Base-by-base conservation (phyloP, 805 yeast species). In the Candida montana region DNA sequence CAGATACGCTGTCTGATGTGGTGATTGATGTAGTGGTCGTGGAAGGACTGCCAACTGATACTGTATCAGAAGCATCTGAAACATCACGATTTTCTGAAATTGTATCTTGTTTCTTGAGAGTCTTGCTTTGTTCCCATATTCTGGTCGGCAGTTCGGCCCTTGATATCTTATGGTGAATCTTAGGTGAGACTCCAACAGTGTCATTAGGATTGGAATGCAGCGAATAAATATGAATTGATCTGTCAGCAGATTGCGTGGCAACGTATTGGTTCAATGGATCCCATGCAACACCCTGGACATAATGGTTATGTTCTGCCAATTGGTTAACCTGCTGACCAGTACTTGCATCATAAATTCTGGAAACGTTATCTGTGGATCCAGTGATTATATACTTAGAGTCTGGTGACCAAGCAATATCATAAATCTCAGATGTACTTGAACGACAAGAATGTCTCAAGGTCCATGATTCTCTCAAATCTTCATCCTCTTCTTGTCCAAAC, bases 271-370 rank as follows among this genome's bases (percentile, higher is more conserved):
- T 79, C 40, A 68, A 58, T 7, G 99, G 99, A 59, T 93, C 99
- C 98, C 98, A 93, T 0, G 83, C 71, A 5, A 93, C 91, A 3
- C 99, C 99, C 62, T 93, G 99, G 3, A 93, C 95, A 53, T 87
- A 91, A 60, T 90, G 96, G 35, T 69, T 68, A 61, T 93, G 98
- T 44, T 84, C 87, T 6, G 77, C 76, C 45, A 81, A 68, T 50
- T 78, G 82, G 21, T 68, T 60, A 1, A 83, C 66, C 50, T 79
- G 74, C 24, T 67, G 65, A 0, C 91, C 93, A 2, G 71, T 71
- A 1, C 59, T 54, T 5, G 74, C 76, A 47, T 74, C 72, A 53
- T 80, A 87, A 0, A 91, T 71, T 35, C 95, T 68, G 10, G 89
- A 75, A 7, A 79, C 70, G 53, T 88, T 87, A 62, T 93, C 98